Conservation (phyloP, 345 rosid species). For the Alliaria petiolata region DNA sequence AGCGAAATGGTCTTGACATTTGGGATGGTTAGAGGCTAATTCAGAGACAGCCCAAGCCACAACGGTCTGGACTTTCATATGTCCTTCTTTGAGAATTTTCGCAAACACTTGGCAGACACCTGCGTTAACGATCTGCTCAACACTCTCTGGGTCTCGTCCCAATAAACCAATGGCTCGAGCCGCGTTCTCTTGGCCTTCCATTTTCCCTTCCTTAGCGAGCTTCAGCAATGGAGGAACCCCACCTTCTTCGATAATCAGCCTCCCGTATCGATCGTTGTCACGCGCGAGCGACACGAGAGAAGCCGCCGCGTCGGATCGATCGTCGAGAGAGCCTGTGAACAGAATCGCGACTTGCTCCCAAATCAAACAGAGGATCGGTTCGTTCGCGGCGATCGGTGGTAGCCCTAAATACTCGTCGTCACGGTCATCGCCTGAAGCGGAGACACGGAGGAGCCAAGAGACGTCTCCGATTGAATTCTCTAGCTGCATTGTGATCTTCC, state of each 20-base stretch:
- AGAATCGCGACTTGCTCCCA: constrained; percentile 89
- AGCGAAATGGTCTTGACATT: constrained; percentile 73
- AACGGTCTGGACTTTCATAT: constrained; percentile 66
- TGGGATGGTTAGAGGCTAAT: constrained; percentile 54
- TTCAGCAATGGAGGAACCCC: constrained; percentile 78
- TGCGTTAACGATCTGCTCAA: constrained; percentile 71
- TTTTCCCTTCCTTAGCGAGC: constrained; percentile 65
- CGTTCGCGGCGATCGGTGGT: constrained; percentile 84
- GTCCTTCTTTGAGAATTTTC: constrained; percentile 76
- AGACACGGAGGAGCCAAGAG: constrained; percentile 71
- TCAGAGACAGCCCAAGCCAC: constrained; percentile 81
- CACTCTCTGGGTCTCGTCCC: constrained; percentile 71
- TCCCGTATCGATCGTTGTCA: constrained; percentile 71
- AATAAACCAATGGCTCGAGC: constrained; percentile 75
- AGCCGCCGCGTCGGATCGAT: constrained; percentile 70
- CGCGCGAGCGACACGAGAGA: constrained; percentile 76
- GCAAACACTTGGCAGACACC: constrained; percentile 75
- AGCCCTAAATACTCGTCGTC: constrained; percentile 69
- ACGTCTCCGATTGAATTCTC: constrained; percentile 84
- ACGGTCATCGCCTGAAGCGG: constrained; percentile 50
- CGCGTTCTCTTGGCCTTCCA: constrained; percentile 79
- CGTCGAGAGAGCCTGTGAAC: constrained; percentile 55
- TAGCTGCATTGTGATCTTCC: constrained; percentile 57
- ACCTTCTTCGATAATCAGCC: constrained; percentile 81
- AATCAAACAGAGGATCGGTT: constrained; percentile 75